Conservation (phyloP, 352 stramenopile species). For the Phytopythium helicoides region DNA sequence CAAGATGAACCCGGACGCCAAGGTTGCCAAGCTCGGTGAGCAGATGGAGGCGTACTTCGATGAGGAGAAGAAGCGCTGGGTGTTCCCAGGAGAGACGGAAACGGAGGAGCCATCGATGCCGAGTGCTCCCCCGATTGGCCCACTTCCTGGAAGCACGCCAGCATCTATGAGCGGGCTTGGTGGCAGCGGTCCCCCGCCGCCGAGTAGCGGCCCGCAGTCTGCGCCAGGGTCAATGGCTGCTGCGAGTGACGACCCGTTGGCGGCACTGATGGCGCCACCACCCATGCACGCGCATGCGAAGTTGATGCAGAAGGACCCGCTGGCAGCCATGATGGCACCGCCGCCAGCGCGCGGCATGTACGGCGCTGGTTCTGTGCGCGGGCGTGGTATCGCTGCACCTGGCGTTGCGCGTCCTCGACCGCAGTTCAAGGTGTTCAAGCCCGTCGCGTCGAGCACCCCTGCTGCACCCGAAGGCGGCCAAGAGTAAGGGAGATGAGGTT, state of each 20-base stretch:
- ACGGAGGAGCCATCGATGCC: slow-evolving; percentile 58
- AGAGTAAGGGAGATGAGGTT: no score
- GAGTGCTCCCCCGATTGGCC: slow-evolving; percentile 67
- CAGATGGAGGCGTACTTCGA: slow-evolving; percentile 84
- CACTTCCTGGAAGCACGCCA: slow-evolving; percentile 52
- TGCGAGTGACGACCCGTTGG: slow-evolving; percentile 58
- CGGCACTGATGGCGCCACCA: slow-evolving; percentile 80
- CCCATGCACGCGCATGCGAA: slow-evolving; percentile 39
- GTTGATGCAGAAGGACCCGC: slow-evolving; percentile 85
- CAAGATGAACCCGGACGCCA: slow-evolving; percentile 85
- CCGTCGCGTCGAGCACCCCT: slow-evolving; percentile 22
- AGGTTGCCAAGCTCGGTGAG: slow-evolving; percentile 73
- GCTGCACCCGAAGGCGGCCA: slow-evolving; percentile 15
- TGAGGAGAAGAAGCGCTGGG: slow-evolving; percentile 82
- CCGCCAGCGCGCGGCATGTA: slow-evolving; percentile 41
- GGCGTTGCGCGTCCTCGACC: slow-evolving; percentile 47
- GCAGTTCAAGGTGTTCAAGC: slow-evolving; percentile 89
- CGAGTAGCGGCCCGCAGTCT: slow-evolving; percentile 47
- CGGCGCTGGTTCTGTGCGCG: slow-evolving; percentile 21
- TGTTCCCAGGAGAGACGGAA: slow-evolving; percentile 80
- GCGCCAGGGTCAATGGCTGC: slow-evolving; percentile 66
- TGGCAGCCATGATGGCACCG: slow-evolving; percentile 87
- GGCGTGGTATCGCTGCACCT: background rate
- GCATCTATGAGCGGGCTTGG: slow-evolving; percentile 17
- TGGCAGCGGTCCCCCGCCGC: slow-evolving; percentile 25